A percentile compares a stretch with the other conserved stretches of the same genome.
phyloP scores from a whole-genome alignment of 1,284 basidiomycete genomes.

The Ustilago shanxiensis region DNA sequence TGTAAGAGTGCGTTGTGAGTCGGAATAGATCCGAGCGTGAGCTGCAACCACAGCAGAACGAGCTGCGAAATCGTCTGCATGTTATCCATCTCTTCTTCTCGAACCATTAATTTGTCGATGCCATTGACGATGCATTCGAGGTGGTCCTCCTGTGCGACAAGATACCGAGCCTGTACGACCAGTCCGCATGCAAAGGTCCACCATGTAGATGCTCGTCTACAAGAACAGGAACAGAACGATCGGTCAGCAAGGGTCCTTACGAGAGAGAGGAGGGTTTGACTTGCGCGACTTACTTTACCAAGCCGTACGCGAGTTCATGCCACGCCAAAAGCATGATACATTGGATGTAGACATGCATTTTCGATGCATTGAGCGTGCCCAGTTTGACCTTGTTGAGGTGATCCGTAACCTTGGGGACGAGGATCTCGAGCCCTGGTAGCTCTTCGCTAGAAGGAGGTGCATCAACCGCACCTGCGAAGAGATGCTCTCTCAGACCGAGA shows the following conservation, averaged over 20 bases:
- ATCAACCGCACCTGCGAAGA: neutral
- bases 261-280: neutral
- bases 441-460: neutral
- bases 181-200: conserved; percentile 20
- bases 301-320: conserved; percentile 35
- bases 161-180: conserved; percentile 9
- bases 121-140: conserved; percentile 28
- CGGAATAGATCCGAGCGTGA: conserved; percentile 4
- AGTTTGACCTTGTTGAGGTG: conserved; percentile 11
- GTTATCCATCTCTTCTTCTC: conserved; percentile 25
- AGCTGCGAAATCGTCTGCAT: conserved; percentile 33
- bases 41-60: conserved; percentile 31
- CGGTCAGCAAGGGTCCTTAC: neutral
- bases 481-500: conserved; percentile 2
- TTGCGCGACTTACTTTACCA: conserved; percentile 20
- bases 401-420: neutral
- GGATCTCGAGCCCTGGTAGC: conserved; percentile 4
- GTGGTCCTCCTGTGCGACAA: conserved; percentile 7
- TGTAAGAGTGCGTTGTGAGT: neutral
- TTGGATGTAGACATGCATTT: conserved; percentile 21
- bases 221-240: neutral
- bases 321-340: conserved; percentile 43
- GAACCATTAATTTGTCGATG: conserved; percentile 13
- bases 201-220: conserved; percentile 33
- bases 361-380: conserved; percentile 4